Base-by-base conservation (phyloP, 140 eudicot genomes). In the Stevia rebaudiana region DNA sequence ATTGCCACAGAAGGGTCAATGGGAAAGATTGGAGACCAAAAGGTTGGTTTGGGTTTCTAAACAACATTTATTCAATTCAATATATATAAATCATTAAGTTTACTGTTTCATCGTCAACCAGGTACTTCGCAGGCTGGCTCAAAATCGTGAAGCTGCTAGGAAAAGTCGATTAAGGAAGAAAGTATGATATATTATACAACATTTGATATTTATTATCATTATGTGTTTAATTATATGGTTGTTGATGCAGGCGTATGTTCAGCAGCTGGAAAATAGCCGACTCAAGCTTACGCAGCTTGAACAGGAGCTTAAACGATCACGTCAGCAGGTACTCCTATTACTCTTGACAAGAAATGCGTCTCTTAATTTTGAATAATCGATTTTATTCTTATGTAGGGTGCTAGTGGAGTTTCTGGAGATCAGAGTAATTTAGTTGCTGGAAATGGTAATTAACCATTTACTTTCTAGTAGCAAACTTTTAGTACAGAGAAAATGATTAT, bases 81-180 rank as follows among this genome's bases (percentile, higher is more conserved):
- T 30, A 9, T 8, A 49, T n/a, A n/a, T n/a, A n/a, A n/a, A n/a
- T n/a, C n/a, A n/a, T n/a, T n/a, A 11, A 15, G 9, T 67, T 46
- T 19, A n/a, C 17, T 12, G 0, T 52, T 17, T 19, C 30, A 40
- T 47, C 36, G 35, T 22, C 22, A 3, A 48, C 59, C 67, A 92
- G 96, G 69, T 82, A 30, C 89, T 87, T 16, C 87, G 99, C 48
- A 78, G 99, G 80, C 79, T 94, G 73, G 99, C 99, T 46, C 99
- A 94, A 75, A 94, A 94, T 66, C 95, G 99, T 53, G 99, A 94
- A 81, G 99, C 99, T 53, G 99, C 99, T 5, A 74, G 94, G 47
- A 88, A 94, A 74, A 88, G 99, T 71, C 83, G 99, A 21, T 70
- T 88, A 67, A 85, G 99, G 68, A 94, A 94, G 81, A 94, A 94